These are phyloP conservation scores for Termitomyces sp. DNA, from an alignment of 768 basidiomycete genomes.

Conservation along the genomic window DNA sequence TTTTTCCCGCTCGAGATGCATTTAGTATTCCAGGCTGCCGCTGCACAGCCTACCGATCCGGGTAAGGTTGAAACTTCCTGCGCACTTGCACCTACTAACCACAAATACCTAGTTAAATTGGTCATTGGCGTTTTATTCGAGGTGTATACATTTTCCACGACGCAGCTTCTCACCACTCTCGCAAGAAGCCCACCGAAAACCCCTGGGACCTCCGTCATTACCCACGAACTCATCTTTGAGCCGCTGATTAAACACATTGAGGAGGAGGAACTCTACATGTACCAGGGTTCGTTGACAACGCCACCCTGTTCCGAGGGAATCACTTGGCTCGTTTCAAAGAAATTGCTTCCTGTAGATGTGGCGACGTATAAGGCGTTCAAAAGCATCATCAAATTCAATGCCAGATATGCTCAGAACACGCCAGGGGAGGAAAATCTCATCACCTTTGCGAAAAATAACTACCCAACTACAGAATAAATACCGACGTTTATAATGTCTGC, in stretches of 20 bases:
- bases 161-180: conserved; percentile 1
- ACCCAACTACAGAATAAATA: background rate
- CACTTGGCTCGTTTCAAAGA: conserved; percentile 4
- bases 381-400: conserved; percentile 6
- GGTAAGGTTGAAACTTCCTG: background rate
- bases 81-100: background rate
- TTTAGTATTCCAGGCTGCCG: conserved; percentile 5
- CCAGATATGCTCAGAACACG: conserved; percentile 7
- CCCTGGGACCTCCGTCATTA: background rate
- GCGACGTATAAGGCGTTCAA: conserved; percentile 4
- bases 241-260: background rate
- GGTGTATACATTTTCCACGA: background rate
- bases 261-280: background rate
- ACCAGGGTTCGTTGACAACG: conserved; percentile 10
- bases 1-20: conserved; percentile 11
- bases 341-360: background rate
- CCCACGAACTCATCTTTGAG: background rate
- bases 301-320: conserved; percentile 7
- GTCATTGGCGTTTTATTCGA: conserved; percentile 7
- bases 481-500: background rate
- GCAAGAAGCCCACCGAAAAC: background rate
- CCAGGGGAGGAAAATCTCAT: conserved; percentile 6
- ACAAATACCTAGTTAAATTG: background rate
- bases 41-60: background rate
- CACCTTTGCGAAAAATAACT: background rate